Conservation (phyloP, 139 green algal genomes). For the Picochlorum sp. region DNA sequence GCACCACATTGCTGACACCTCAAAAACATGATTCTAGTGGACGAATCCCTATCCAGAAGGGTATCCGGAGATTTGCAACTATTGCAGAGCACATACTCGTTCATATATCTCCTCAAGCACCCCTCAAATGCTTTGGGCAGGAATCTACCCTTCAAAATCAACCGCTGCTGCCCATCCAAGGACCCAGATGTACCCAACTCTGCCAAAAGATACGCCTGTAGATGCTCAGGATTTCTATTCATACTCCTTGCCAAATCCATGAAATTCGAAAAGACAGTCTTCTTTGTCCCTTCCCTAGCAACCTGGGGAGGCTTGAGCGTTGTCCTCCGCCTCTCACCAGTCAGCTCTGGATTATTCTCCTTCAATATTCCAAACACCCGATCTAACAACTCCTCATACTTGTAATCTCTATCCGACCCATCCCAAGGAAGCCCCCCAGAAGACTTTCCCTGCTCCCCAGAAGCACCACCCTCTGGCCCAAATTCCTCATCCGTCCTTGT, state of each 20-base stretch:
- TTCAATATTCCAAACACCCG: constrained; percentile 94
- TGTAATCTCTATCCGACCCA: constrained; percentile 88
- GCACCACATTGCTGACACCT: constrained; percentile 82
- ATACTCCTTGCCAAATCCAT: constrained; percentile 94
- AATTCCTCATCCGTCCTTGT: constrained; percentile 20
- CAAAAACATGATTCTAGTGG: constrained; percentile 84
- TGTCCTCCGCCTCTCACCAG: constrained; percentile 84
- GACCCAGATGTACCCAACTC: constrained; percentile 89
- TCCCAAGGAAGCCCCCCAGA: constrained; percentile 68
- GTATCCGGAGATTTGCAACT: constrained; percentile 96
- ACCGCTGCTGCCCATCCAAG: constrained; percentile 83
- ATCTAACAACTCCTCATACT: constrained; percentile 93
- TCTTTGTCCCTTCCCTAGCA: constrained; percentile 97
- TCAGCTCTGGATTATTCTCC: constrained; percentile 96
- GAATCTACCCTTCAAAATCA: constrained; percentile 97
- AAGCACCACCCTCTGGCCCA: constrained; percentile 13
- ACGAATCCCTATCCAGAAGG: constrained; percentile 77
- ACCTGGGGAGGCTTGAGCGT: constrained; percentile 97
- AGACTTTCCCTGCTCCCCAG: constrained; percentile 18
- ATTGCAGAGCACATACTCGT: constrained; percentile 97
- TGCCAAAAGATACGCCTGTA: constrained; percentile 83
- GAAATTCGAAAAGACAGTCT: constrained; percentile 99
- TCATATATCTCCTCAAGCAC: constrained; percentile 93
- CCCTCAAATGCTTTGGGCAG: constrained; percentile 97
- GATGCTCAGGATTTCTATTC: constrained; percentile 70